Percentiles rank a stretch among this genome's conserved stretches.
phyloP scores from a whole-genome alignment of 129 eudicot species.

The Cynara cardunculus region DNA sequence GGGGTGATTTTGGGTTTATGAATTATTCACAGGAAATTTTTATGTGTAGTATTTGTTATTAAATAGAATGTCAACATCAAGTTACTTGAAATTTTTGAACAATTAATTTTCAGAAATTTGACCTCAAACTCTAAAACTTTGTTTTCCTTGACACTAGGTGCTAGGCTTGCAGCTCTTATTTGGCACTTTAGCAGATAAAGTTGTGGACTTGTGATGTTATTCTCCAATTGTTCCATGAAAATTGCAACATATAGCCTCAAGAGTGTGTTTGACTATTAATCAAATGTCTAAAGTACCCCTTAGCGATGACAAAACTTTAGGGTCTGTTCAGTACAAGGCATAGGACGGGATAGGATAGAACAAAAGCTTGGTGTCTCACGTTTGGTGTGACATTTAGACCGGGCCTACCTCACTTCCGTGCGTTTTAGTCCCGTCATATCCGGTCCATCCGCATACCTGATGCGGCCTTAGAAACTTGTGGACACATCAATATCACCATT shows the following conservation, averaged over 20 bases:
- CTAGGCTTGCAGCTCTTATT: neutral
- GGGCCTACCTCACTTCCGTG: neutral
- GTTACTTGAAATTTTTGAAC: conserved; percentile 15
- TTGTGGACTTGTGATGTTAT: neutral
- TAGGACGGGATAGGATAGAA: too few species aligned
- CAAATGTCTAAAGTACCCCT: conserved; percentile 5
- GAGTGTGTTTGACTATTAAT: neutral
- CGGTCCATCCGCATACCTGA: too few species aligned
- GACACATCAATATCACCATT: neutral
- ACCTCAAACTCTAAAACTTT: neutral
- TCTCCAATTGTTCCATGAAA: neutral
- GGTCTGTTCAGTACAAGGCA: neutral
- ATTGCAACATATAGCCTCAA: neutral
- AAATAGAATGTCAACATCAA: conserved; percentile 10
- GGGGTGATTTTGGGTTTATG: neutral
- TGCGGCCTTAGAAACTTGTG: neutral
- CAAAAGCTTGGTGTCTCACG: neutral
- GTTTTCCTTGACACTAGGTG: neutral
- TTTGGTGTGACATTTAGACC: neutral
- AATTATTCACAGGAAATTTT: neutral
- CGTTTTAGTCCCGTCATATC: too few species aligned
- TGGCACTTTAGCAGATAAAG: neutral
- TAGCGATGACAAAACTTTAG: neutral
- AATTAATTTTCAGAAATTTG: neutral
- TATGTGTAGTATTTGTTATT: conserved; percentile 2